Percentiles rank a stretch among this genome's conserved stretches.
These are phyloP conservation scores for Globomyces pollinis-pini DNA, from an alignment of 192 early-diverging fungal genomes.

Conservation along the genomic window DNA sequence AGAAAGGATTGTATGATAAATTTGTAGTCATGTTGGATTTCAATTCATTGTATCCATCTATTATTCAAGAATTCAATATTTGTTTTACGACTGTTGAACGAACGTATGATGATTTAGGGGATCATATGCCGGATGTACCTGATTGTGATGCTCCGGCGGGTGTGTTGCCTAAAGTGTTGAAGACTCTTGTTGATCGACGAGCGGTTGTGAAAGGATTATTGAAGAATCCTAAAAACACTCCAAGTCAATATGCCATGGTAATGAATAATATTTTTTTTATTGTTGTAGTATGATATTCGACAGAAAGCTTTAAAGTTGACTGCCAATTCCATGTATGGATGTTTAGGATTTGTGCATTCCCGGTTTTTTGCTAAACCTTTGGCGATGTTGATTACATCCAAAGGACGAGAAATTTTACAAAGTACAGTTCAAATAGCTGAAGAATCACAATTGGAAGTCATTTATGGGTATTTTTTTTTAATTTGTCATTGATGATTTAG, in stretches of 20 bases:
- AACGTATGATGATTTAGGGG: conserved; percentile 39
- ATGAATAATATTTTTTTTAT: conserved; percentile 11
- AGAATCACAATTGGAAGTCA: conserved; percentile 76
- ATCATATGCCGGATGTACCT: conserved; percentile 71
- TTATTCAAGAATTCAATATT: conserved; percentile 99
- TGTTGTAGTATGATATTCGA: conserved; percentile 72
- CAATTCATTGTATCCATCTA: conserved; percentile 98
- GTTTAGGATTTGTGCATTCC: conserved; percentile 84
- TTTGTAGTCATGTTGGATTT: conserved; percentile 95
- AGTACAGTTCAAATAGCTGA: conserved; percentile 82
- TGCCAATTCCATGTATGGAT: conserved; percentile 99
- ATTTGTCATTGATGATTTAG: too few relatives aligned
- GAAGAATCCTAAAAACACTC: conserved; percentile 59
- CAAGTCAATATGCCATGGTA: conserved; percentile 43
- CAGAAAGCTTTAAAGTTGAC: conserved; percentile 94
- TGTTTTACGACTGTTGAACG: conserved; percentile 95
- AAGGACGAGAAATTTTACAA: conserved; percentile 94
- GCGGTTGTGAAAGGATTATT: conserved; percentile 82
- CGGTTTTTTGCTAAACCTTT: conserved; percentile 94
- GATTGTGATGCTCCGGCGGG: conserved; percentile 58
- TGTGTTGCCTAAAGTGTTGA: conserved; percentile 80
- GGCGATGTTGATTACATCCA: conserved; percentile 93
- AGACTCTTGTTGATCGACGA: conserved; percentile 81
- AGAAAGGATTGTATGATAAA: conserved; percentile 93
- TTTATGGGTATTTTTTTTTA: too few relatives aligned